These are phyloP conservation scores for Litsea cubeba DNA, from an alignment of 164 flowering plant genomes.

Conservation along the genomic window DNA sequence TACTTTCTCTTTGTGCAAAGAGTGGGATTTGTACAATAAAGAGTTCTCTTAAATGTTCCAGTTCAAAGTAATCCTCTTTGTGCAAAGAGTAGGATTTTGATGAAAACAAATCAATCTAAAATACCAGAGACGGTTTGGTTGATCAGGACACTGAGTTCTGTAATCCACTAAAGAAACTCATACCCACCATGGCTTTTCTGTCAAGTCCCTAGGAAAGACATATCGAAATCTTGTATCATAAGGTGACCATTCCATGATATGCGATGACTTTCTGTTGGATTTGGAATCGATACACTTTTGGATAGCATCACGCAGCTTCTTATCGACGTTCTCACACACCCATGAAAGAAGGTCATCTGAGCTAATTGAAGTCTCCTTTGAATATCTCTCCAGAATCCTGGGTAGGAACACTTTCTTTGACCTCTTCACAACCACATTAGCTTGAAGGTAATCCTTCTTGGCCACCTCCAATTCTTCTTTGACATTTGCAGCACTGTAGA, in stretches of 20 bases:
- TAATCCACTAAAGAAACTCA: constrained; percentile 15
- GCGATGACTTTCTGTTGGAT: constrained; percentile 43
- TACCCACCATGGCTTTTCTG: constrained; percentile 64
- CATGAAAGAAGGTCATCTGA: constrained; percentile 54
- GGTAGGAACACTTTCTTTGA: constrained; percentile 68
- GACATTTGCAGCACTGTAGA: constrained; percentile 61
- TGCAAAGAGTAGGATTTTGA: neutral
- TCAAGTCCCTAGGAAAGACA: constrained; percentile 48
- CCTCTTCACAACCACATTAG: constrained; percentile 66
- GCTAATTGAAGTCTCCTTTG: constrained; percentile 52
- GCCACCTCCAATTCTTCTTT: constrained; percentile 66
- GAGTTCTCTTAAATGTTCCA: neutral
- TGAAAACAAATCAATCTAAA: neutral
- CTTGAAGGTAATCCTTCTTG: constrained; percentile 64
- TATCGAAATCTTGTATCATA: constrained; percentile 67
- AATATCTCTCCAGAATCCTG: constrained; percentile 60
- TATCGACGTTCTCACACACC: constrained; percentile 59
- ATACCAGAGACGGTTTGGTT: neutral
- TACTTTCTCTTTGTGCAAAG: no score
- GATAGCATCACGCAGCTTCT: constrained; percentile 59
- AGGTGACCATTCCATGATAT: constrained; percentile 72
- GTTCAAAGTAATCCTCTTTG: no score
- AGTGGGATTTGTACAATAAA: neutral
- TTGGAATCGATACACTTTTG: constrained; percentile 45
- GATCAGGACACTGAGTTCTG: neutral